phyloP scores from a whole-genome alignment of 2,329 filamentous ascomycete species.

The Colletotrichum godetiae region DNA sequence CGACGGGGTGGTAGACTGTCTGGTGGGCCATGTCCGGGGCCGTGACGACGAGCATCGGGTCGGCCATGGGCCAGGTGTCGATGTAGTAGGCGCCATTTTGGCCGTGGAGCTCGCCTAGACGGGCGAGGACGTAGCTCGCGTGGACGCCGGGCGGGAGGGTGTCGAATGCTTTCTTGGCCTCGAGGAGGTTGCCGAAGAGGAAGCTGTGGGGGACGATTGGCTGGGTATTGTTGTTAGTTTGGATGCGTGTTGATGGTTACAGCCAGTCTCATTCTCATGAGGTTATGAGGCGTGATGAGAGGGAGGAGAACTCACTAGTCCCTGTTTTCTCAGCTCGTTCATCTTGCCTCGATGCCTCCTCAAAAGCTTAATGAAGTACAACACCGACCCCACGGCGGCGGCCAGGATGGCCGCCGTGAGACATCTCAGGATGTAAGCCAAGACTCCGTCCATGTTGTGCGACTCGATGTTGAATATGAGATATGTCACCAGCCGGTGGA shows the following conservation, averaged over 20 bases:
- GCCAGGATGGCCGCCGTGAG: conserved; percentile 3
- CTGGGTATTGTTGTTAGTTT: conserved; percentile 30
- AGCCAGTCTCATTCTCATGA: too few species aligned
- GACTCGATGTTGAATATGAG: background rate
- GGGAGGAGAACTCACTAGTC: background rate
- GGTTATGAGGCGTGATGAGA: background rate
- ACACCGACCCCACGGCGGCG: background rate
- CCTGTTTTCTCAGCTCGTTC: conserved; percentile 24
- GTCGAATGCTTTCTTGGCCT: conserved; percentile 41
- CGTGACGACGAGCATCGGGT: conserved; percentile 42
- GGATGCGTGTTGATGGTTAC: too few species aligned
- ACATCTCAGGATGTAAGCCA: background rate
- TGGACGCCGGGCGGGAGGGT: conserved; percentile 26
- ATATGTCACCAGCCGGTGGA: background rate
- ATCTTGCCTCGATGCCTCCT: conserved; percentile 22
- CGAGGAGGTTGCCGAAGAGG: conserved; percentile 44
- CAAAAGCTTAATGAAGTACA: conserved; percentile 18
- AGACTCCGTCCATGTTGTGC: conserved; percentile 5
- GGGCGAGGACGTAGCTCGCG: conserved; percentile 17
- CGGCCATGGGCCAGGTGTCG: conserved; percentile 43
- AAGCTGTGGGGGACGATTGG: conserved; percentile 43
- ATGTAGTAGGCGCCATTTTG: conserved; percentile 43
- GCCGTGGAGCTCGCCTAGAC: conserved; percentile 36
- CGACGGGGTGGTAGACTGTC: conserved; percentile 41
- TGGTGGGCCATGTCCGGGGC: conserved; percentile 46